phyloP scores from a whole-genome alignment of 306 rosid species.

The Mucuna pruriens region DNA sequence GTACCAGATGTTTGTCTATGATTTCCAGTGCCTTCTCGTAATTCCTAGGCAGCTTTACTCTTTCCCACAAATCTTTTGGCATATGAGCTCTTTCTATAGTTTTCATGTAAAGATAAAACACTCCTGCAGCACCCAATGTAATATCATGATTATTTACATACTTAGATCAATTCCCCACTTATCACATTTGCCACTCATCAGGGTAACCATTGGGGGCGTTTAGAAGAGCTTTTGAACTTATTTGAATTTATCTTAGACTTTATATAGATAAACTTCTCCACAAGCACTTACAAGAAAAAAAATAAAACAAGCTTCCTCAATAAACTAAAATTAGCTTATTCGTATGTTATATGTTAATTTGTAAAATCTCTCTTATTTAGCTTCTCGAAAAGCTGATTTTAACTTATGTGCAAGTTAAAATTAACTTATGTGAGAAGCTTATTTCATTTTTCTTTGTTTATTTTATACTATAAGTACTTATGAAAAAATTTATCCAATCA shows the following conservation, averaged over 20 bases:
- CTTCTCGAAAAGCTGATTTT: no score
- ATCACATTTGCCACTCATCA: background rate
- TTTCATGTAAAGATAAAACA: conserved; percentile 94
- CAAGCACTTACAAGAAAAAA: no score
- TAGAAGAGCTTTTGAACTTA: background rate
- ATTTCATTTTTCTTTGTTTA: no score
- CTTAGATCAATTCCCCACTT: background rate
- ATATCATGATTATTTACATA: conserved; percentile 27
- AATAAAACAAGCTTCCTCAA: no score
- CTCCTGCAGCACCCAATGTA: conserved; percentile 62
- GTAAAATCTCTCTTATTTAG: no score
- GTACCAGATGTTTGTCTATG: conserved; percentile 88
- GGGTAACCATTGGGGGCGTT: background rate
- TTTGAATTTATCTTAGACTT: background rate
- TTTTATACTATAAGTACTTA: no score
- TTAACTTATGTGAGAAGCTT: no score
- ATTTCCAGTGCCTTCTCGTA: conserved; percentile 86
- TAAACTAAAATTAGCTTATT: no score
- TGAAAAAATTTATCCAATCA: no score
- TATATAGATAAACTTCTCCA: no score
- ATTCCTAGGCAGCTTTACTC: conserved; percentile 90
- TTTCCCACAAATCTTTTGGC: conserved; percentile 93
- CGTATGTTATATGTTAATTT: no score
- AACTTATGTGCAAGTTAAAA: no score
- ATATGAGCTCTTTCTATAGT: conserved; percentile 95